These are phyloP conservation scores for Boletus huronensis DNA, from an alignment of 768 basidiomycete species.

Conservation along the genomic window DNA sequence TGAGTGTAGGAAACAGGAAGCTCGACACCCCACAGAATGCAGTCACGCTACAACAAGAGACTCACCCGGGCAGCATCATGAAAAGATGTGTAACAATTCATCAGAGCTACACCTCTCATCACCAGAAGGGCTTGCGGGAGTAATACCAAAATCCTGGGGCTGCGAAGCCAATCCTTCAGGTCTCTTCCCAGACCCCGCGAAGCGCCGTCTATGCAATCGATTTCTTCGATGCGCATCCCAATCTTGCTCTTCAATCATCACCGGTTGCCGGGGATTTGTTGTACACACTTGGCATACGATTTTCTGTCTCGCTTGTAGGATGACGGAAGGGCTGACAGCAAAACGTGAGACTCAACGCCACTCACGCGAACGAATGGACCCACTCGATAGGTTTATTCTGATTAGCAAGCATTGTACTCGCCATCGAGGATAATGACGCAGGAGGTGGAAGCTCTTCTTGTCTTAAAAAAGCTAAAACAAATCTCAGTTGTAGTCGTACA, in stretches of 20 bases:
- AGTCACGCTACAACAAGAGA: background rate
- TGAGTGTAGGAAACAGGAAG: background rate
- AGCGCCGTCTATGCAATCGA: conserved; percentile 50
- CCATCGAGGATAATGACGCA: conserved; percentile 48
- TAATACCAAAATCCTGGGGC: background rate
- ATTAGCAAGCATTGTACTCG: conserved; percentile 49
- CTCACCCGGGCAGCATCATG: conserved; percentile 13
- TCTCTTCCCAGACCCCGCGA: conserved; percentile 28
- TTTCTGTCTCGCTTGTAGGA: conserved; percentile 55
- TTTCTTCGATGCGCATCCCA: conserved; percentile 60
- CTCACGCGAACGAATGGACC: conserved; percentile 13
- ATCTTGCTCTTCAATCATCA: conserved; percentile 56
- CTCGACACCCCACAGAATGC: background rate
- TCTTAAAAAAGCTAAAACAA: conserved; percentile 48
- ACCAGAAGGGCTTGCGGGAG: conserved; percentile 4
- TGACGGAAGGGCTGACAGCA: conserved; percentile 49
- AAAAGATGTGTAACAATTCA: background rate
- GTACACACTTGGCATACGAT: conserved; percentile 65
- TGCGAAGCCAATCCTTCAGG: background rate
- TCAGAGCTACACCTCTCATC: conserved; percentile 1
- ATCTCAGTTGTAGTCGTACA: background rate
- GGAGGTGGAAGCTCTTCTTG: conserved; percentile 53
- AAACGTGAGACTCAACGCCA: conserved; percentile 10
- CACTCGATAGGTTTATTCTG: conserved; percentile 46
- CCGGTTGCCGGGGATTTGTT: conserved; percentile 47